These are phyloP conservation scores for Cardiospermum halicacabum DNA, from an alignment of 345 rosid species.

Conservation along the genomic window DNA sequence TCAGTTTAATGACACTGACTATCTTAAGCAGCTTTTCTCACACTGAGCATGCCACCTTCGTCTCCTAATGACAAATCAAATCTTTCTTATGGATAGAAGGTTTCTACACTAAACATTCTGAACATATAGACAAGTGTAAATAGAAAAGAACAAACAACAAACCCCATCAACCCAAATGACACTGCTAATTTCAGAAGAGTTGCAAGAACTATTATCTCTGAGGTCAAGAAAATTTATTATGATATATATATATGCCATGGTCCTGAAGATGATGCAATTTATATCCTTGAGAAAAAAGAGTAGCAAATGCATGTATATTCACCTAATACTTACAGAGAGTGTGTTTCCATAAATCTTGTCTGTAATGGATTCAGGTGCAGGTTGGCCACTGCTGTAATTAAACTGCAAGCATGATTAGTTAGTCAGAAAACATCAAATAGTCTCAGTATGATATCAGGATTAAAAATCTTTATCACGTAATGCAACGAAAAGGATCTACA, in stretches of 20 bases:
- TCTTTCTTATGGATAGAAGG: too few species aligned
- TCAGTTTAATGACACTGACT: too few species aligned
- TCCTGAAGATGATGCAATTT: background rate
- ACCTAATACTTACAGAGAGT: slow-evolving; percentile 68
- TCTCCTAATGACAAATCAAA: too few species aligned
- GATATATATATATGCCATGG: background rate
- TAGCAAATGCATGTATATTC: background rate
- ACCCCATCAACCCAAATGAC: background rate
- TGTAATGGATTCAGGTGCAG: slow-evolving; percentile 88
- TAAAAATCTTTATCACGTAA: background rate
- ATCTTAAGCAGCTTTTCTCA: too few species aligned
- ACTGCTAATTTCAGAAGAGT: background rate
- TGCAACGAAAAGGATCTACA: background rate
- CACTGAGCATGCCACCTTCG: too few species aligned
- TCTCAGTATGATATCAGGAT: background rate
- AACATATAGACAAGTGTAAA: background rate
- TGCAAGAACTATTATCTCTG: background rate
- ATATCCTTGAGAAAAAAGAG: background rate
- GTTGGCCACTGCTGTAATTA: slow-evolving; percentile 92
- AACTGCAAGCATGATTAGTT: slow-evolving; percentile 39
- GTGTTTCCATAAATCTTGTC: slow-evolving; percentile 97
- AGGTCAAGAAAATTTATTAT: background rate
- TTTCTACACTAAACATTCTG: background rate
- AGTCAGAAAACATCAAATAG: slow-evolving; percentile 6
- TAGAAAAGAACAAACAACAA: background rate